Evolutionary conservation across 768 basidiomycete genomes (phyloP).

Genomic region (Agrocybe pediades): DNA sequence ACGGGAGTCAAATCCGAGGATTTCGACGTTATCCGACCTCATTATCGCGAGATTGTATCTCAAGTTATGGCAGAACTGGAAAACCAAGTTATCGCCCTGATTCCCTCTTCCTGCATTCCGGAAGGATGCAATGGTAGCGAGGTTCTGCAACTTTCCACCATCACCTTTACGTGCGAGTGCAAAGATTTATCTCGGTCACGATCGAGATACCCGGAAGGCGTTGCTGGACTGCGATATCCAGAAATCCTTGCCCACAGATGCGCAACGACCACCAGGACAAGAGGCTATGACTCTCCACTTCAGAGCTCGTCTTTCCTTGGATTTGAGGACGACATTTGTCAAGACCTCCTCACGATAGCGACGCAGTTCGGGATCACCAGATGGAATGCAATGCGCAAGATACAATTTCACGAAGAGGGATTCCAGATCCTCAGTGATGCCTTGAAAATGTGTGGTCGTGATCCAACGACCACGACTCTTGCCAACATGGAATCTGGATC

Average conservation of each 20-base stretch:
- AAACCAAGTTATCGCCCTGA: constrained; percentile 3
- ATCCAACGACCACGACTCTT: no score
- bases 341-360: no score
- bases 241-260: constrained; percentile 10
- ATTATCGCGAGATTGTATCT: not conserved
- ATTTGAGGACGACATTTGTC: no score
- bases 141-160: constrained; percentile 27
- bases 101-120: not conserved
- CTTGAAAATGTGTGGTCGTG: no score
- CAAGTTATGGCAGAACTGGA: constrained; percentile 1
- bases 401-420: no score
- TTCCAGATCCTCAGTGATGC: no score
- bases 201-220: not conserved
- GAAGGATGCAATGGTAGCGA: not conserved
- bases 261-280: not conserved
- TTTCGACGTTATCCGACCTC: not conserved
- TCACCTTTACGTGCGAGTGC: constrained; percentile 19
- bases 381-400: no score
- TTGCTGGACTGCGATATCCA: constrained; percentile 4
- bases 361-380: no score
- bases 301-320: no score
- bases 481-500: no score
- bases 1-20: not conserved
- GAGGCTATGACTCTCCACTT: no score
- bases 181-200: not conserved